phyloP scores from a whole-genome alignment of 306 rosid species.

The Quercus dentata region DNA sequence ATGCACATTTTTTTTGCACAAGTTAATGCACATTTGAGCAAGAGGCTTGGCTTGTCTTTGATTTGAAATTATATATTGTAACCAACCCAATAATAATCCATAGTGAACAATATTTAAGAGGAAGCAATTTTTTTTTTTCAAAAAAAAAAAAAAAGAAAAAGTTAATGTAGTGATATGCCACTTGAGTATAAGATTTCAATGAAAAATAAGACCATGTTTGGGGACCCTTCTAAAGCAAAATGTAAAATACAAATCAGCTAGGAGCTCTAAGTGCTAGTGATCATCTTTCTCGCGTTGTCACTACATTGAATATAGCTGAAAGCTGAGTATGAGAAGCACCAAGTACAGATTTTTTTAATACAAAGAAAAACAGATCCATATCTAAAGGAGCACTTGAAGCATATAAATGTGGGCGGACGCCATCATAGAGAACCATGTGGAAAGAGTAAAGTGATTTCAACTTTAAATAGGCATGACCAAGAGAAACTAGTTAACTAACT shows the following conservation, averaged over 20 bases:
- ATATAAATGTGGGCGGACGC: conserved; percentile 15
- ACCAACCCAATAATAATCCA: background rate
- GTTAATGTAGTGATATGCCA: background rate
- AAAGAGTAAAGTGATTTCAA: conserved; percentile 17
- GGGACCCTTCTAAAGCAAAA: conserved; percentile 36
- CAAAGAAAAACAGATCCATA: background rate
- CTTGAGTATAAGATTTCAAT: conserved; percentile 1
- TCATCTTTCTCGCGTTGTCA: background rate
- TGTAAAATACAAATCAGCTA: conserved; percentile 20
- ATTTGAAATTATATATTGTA: background rate
- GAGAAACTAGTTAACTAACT: background rate
- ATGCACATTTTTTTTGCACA: background rate
- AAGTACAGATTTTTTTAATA: background rate
- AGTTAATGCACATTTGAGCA: background rate
- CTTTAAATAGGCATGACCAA: background rate
- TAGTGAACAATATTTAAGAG: background rate
- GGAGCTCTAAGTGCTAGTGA: conserved; percentile 16
- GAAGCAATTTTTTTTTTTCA: too few relatives aligned
- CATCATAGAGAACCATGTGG: conserved; percentile 17
- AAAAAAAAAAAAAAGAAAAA: background rate
- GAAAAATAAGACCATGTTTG: conserved; percentile 17
- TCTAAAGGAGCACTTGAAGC: conserved; percentile 8
- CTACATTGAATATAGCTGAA: background rate
- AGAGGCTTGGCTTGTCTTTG: background rate
- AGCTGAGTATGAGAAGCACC: background rate